Evolutionary conservation across 805 yeast species (phyloP), one percentile per base, ranked within the genome.

Genomic region (Blastobotrys mokoenaii): DNA sequence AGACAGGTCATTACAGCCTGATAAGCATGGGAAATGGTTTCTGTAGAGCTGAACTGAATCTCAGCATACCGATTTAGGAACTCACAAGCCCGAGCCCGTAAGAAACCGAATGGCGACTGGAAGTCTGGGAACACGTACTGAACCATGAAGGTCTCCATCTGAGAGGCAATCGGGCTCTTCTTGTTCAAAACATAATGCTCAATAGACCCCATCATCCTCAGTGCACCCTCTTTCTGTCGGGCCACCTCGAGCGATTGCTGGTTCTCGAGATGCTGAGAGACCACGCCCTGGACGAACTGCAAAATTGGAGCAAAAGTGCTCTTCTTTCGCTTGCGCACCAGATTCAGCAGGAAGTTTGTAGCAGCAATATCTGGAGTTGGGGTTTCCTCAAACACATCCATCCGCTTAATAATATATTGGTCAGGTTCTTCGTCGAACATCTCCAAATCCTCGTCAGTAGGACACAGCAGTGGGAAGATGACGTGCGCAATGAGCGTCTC

Each of bases 401-500:
- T 72, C 44, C 75, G 75, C 43, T 80, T 70, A 61, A 86, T 84
- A 45, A 90, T 79, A 61, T 86, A 93, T 60, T 88, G 96, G 46
- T 78, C 82, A 2, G 96, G 96, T 55, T 89, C 96, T 50, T 74
- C 79, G 50, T 87, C 94, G 65, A 84, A 89, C 3, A 76, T 64
- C 52, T 84, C 94, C 46, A 86, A 67, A 15, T 79, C 77, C 5
- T 74, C 79, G 44, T 79, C 80, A 6, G 74, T 71, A 1, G 93
- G 84, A 52, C 88, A 77, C 46, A 90, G 64, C 46, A 83, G 66
- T 2, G 95, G 95, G 63, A 74, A 82, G 8, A 90, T 72, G 45
- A 90, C 78, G 53, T 82, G 87, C 10, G 79, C 67, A 31, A 90
- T 67, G 20, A 90, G 66, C 5, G 76, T 72, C 36, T 77, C 77